These are phyloP conservation scores for Lolium perenne DNA, from an alignment of 176 grass and related monocot genomes.

Conservation along the genomic window DNA sequence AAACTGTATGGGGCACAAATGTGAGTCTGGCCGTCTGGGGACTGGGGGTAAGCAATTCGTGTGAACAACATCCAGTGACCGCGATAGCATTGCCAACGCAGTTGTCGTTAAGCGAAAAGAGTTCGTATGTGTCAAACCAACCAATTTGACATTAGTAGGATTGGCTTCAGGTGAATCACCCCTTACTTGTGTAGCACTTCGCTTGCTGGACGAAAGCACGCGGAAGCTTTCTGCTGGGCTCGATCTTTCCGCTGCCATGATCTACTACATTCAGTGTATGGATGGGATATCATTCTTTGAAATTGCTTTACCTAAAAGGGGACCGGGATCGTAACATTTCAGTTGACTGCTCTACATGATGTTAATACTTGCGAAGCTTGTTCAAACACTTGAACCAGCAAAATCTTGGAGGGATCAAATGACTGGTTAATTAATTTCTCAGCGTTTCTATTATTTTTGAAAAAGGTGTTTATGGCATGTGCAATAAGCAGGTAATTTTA, in stretches of 20 bases:
- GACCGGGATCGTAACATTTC: conserved; percentile 60
- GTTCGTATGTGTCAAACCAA: conserved; percentile 49
- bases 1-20: conserved; percentile 14
- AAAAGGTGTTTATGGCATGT: conserved; percentile 4
- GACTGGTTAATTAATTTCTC: conserved; percentile 7
- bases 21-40: neutral
- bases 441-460: conserved; percentile 13
- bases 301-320: conserved; percentile 68
- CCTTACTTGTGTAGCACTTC: conserved; percentile 65
- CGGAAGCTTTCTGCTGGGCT: conserved; percentile 41
- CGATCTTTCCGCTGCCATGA: conserved; percentile 42
- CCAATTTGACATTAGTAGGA: conserved; percentile 52
- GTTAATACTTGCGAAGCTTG: conserved; percentile 30
- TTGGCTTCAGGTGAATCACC: conserved; percentile 45
- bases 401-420: conserved; percentile 34
- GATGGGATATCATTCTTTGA: conserved; percentile 49
- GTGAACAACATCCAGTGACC: conserved; percentile 23
- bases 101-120: conserved; percentile 46
- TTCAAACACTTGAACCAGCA: conserved; percentile 48
- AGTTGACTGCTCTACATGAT: conserved; percentile 60
- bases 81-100: conserved; percentile 40
- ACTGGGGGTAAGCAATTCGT: conserved; percentile 20
- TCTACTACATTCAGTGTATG: conserved; percentile 19
- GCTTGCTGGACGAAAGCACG: conserved; percentile 42
- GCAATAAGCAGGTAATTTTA: conserved; percentile 24